A percentile compares a stretch with the other conserved stretches of the same genome.
These are phyloP conservation scores for Sporobolomyces phaffii DNA, from an alignment of 768 basidiomycete species.

Conservation along the genomic window DNA sequence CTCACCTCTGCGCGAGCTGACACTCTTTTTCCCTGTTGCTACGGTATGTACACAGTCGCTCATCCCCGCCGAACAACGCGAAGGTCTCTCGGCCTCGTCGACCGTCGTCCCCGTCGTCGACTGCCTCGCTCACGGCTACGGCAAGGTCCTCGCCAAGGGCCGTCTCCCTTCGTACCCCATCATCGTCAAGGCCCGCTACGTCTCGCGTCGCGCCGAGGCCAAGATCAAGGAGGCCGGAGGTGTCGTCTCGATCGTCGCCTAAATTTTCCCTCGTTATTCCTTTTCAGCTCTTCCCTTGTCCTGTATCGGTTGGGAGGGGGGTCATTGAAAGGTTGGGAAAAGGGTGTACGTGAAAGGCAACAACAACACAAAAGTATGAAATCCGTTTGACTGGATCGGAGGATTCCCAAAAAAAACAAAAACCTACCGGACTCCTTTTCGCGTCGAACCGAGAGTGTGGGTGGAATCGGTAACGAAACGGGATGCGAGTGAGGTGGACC, in stretches of 20 bases:
- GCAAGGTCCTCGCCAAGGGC: conserved; percentile 94
- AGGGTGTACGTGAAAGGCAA: no score
- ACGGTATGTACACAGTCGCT: conserved; percentile 59
- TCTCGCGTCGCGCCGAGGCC: conserved; percentile 42
- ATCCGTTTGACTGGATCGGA: no score
- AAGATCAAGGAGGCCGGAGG: conserved; percentile 68
- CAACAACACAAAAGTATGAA: no score
- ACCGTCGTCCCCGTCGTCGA: conserved; percentile 93
- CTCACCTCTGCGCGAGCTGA: no score
- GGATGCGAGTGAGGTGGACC: no score
- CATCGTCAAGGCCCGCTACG: conserved; percentile 87
- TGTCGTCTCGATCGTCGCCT: conserved; percentile 88
- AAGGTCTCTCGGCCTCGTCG: conserved; percentile 63
- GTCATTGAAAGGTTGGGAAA: no score
- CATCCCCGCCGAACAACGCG: conserved; percentile 76
- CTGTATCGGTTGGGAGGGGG: no score
- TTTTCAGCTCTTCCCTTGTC: not conserved
- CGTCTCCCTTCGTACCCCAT: conserved; percentile 77
- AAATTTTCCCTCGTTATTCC: conserved; percentile 46
- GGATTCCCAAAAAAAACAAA: no score
- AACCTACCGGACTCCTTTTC: no score
- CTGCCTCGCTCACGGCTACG: conserved; percentile 67
- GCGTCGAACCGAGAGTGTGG: no score
- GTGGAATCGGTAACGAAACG: no score
- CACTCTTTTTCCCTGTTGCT: not conserved